Conservation (phyloP, 352 stramenopile species). For the Halophytophthora batemanensis region DNA sequence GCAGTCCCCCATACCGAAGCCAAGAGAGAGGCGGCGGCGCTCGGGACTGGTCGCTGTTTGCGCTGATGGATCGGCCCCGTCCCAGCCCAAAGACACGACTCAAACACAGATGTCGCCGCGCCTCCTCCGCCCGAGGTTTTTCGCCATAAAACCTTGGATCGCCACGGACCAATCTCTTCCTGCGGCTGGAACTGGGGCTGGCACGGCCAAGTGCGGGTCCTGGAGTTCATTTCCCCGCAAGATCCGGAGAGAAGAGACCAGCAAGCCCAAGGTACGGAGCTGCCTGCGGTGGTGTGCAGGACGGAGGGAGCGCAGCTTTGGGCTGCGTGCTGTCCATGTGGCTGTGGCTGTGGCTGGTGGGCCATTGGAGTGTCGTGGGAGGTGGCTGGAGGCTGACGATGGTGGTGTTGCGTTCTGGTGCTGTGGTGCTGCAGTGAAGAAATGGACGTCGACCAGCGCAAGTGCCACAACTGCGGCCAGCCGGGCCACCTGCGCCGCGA, state of each 20-base stretch:
- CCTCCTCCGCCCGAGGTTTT: conserved; percentile 23
- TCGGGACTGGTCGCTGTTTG: too few relatives aligned
- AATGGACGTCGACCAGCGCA: conserved; percentile 59
- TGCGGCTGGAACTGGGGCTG: conserved; percentile 1
- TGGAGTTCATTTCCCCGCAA: conserved; percentile 39
- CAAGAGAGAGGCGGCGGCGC: too few relatives aligned
- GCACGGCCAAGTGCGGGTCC: background rate
- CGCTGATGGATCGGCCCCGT: conserved; percentile 1
- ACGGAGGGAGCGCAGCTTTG: background rate
- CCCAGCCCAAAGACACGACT: conserved; percentile 16
- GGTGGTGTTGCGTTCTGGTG: background rate
- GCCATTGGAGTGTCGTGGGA: too few relatives aligned
- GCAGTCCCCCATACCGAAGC: background rate
- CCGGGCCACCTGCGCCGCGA: conserved; percentile 70
- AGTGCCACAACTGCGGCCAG: conserved; percentile 83
- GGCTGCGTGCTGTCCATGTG: too few relatives aligned
- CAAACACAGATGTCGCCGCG: conserved; percentile 28
- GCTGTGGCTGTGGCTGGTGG: too few relatives aligned
- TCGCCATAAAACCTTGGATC: conserved; percentile 27
- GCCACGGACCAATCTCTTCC: conserved; percentile 29
- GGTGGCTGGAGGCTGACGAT: too few relatives aligned
- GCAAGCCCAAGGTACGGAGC: conserved; percentile 1
- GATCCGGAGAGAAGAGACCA: conserved; percentile 33
- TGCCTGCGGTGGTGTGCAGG: background rate
- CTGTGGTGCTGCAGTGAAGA: conserved; percentile 1